phyloP scores from a whole-genome alignment of 1,284 basidiomycete genomes.

The Pascua guehoae region DNA sequence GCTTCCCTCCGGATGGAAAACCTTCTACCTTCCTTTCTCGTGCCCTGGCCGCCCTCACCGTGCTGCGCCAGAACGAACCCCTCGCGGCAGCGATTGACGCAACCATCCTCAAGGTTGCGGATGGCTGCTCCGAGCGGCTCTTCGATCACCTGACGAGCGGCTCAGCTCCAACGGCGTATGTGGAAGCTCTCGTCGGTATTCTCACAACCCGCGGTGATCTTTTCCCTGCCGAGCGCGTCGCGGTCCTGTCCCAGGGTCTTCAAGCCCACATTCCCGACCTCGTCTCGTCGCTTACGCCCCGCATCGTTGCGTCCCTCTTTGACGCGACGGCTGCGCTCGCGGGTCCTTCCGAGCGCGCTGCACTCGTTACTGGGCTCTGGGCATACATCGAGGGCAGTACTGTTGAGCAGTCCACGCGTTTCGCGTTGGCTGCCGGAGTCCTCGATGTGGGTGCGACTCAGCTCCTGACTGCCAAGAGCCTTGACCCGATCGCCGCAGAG shows the following conservation, averaged over 20 bases:
- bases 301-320: conserved; percentile 14
- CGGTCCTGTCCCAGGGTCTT: conserved; percentile 15
- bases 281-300: conserved; percentile 13
- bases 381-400: conserved; percentile 12
- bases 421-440: conserved; percentile 17
- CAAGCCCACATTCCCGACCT: conserved; percentile 20
- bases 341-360: background rate
- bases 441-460: conserved; percentile 2
- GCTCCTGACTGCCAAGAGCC: conserved; percentile 18
- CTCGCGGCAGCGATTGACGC: conserved; percentile 6
- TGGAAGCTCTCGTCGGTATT: conserved; percentile 20
- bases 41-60: conserved; percentile 10
- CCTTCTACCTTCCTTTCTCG: conserved; percentile 16
- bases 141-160: conserved; percentile 6
- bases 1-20: conserved; percentile 10
- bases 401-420: conserved; percentile 16
- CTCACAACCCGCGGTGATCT: conserved; percentile 15
- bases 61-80: background rate
- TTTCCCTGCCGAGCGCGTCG: conserved; percentile 15
- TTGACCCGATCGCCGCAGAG: conserved; percentile 32
- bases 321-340: conserved; percentile 12
- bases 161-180: background rate
- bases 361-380: conserved; percentile 14
- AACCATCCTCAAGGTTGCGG: conserved; percentile 16
- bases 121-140: conserved; percentile 15